A percentile compares a stretch with the other conserved stretches of the same genome.
These are phyloP conservation scores for Phytophthora quininea DNA, from an alignment of 352 stramenopile species.

Conservation along the genomic window DNA sequence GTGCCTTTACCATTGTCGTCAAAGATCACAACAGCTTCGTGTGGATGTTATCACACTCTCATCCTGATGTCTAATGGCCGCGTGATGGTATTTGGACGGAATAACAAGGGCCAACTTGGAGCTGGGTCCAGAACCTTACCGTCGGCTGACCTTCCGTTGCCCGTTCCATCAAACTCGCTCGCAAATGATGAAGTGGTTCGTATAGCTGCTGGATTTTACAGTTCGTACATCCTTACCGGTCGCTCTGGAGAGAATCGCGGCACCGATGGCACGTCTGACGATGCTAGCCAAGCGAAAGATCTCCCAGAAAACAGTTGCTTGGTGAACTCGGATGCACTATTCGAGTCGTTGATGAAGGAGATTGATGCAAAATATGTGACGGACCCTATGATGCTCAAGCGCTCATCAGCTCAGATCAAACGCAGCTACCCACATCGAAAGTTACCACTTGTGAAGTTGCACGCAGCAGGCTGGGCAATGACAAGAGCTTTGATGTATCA, in stretches of 20 bases:
- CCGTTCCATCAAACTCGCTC: slow-evolving; percentile 75
- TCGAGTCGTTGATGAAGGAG: slow-evolving; percentile 88
- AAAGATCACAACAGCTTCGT: slow-evolving; percentile 78
- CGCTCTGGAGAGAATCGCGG: slow-evolving; percentile 52
- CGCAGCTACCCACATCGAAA: slow-evolving; percentile 52
- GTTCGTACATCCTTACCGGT: slow-evolving; percentile 87
- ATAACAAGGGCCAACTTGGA: slow-evolving; percentile 89
- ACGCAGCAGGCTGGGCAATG: slow-evolving; percentile 82
- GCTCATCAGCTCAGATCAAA: slow-evolving; percentile 52
- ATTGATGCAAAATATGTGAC: slow-evolving; percentile 64
- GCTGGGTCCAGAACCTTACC: slow-evolving; percentile 76
- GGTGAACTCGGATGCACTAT: slow-evolving; percentile 75
- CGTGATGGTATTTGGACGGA: slow-evolving; percentile 88
- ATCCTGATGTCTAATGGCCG: slow-evolving; percentile 78
- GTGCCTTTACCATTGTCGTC: slow-evolving; percentile 82
- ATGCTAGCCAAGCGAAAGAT: slow-evolving; percentile 56
- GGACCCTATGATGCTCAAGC: slow-evolving; percentile 14
- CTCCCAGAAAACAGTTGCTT: slow-evolving; percentile 59
- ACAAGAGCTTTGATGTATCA: slow-evolving; percentile 83
- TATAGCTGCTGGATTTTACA: slow-evolving; percentile 88
- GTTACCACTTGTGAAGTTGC: slow-evolving; percentile 75
- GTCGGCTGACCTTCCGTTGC: slow-evolving; percentile 81
- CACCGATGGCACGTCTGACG: slow-evolving; percentile 38
- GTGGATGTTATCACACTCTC: slow-evolving; percentile 85
- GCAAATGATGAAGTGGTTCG: slow-evolving; percentile 83